Base-by-base conservation (phyloP, 495 filamentous ascomycete species). In the Hyaloscypha finlandica region DNA sequence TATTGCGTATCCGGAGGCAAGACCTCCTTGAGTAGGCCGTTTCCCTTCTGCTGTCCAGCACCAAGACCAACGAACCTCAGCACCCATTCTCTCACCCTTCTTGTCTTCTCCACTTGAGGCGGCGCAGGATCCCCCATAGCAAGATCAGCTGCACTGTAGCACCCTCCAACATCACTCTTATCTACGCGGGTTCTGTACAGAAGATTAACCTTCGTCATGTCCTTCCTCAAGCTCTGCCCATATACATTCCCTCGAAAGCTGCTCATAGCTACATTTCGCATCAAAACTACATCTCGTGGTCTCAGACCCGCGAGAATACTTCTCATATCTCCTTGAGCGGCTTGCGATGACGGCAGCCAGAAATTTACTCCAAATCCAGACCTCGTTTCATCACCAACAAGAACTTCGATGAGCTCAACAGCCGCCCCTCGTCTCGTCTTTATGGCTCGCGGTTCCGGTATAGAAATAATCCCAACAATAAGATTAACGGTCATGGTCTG, bases 331-430 rank as follows among this genome's bases (percentile, higher is more conserved):
- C 75, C 69, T 22, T 73, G 68, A 33, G 74, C 71, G 22, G 67
- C 64, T 71, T 75, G 77, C 11, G 69, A 69, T 6, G 78, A 71
- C 57, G 62, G 68, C 16, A 96, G 80, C 94, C 94, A 97, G 69
- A 97, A 90, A 32, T 89, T 94, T 66, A 97, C 78, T 14, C 82
- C 85, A 75, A 97, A 96, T 16, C 91, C 91, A 14, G 90, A 87
- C 59, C 83, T 86, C 2, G 92, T 95, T 63, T 97, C 92, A 73
- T 98, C 94, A 14, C 90, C 93, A 1, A 97, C 91, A 1, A 93
- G 81, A 6, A 96, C 74, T 71, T 96, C 92, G 39, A 93, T 78
- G 0, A 96, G 81, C 39, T 89, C 82, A 55, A 89, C 82, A 0
- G 84, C 84, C 1, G 77, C 70, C 12, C 84, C 83, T 72, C 84